Percentiles rank a stretch among this genome's conserved stretches.
Evolutionary conservation across 441 rosid genomes (phyloP).

Genomic region (Geranium incanum): DNA sequence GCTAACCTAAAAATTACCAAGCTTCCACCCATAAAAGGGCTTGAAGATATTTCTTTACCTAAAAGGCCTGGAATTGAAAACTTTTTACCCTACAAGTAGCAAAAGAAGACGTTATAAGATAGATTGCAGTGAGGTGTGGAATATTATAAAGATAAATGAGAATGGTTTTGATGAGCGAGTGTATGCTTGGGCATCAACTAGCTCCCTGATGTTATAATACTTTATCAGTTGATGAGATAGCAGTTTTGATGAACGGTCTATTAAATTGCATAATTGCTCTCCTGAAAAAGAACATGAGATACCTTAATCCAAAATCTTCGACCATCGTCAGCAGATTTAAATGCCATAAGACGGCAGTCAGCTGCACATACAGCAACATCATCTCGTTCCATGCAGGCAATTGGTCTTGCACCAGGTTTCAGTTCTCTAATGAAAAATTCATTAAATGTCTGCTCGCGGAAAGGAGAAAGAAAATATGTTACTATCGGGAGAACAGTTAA

Average conservation of each 20-base stretch:
- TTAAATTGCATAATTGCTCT: background rate
- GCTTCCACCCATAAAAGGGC: slow-evolving; percentile 57
- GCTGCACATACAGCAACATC: slow-evolving; percentile 72
- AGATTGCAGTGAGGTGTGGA: background rate
- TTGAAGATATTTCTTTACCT: slow-evolving; percentile 47
- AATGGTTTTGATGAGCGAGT: background rate
- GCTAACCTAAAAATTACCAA: slow-evolving; percentile 87
- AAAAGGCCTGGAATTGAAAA: slow-evolving; percentile 83
- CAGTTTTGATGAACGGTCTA: background rate
- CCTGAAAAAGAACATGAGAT: background rate
- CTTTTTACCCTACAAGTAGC: slow-evolving; percentile 59
- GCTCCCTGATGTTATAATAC: background rate
- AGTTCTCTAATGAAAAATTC: slow-evolving; percentile 84
- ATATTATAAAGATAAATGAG: slow-evolving; percentile 4
- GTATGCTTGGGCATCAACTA: background rate
- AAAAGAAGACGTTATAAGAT: background rate
- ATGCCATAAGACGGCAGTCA: slow-evolving; percentile 86
- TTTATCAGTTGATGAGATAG: background rate
- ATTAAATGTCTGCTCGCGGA: slow-evolving; percentile 66
- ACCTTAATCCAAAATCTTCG: slow-evolving; percentile 90
- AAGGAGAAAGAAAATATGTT: slow-evolving; percentile 2
- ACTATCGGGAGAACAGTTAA: background rate
- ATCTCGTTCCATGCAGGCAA: slow-evolving; percentile 43
- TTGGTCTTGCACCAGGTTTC: slow-evolving; percentile 72
- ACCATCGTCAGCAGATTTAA: slow-evolving; percentile 60